Percentiles rank a stretch among this genome's conserved stretches.
Evolutionary conservation across 225 moss, liverwort and hornwort species (phyloP).

Genomic region (Pseudisothecium myosuroides): DNA sequence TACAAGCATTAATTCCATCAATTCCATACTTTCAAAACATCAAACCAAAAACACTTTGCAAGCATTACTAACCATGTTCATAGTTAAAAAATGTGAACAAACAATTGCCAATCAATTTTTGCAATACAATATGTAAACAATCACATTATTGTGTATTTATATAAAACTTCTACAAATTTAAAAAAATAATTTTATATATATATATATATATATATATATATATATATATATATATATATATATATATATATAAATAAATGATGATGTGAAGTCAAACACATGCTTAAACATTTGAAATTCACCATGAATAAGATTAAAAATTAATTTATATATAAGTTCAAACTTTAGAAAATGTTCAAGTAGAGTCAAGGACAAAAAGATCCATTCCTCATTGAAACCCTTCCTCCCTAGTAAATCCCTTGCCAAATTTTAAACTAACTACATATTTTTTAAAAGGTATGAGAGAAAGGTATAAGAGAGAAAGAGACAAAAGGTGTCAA

Average conservation of each 20-base stretch:
- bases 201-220: no score
- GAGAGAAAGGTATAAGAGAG: no score
- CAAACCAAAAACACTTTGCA: background rate
- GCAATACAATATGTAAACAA: background rate
- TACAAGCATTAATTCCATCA: background rate
- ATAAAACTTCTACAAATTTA: no score
- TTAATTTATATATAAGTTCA: background rate
- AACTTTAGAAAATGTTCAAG: background rate
- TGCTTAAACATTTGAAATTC: background rate
- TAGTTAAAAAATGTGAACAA: background rate
- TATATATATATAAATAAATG: no score
- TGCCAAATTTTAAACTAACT: no score
- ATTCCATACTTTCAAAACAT: background rate
- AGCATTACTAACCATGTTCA: background rate
- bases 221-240: no score
- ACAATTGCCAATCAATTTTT: background rate
- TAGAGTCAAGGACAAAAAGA: no score
- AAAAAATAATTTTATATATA: no score
- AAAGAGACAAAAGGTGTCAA: no score
- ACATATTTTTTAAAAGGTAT: no score
- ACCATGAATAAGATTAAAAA: background rate
- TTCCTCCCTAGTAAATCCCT: no score
- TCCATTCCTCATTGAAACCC: no score
- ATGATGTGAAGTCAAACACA: background rate
- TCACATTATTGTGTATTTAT: background rate